phyloP scores from a whole-genome alignment of 768 basidiomycete species.

The Rhizopogon vulgaris region DNA sequence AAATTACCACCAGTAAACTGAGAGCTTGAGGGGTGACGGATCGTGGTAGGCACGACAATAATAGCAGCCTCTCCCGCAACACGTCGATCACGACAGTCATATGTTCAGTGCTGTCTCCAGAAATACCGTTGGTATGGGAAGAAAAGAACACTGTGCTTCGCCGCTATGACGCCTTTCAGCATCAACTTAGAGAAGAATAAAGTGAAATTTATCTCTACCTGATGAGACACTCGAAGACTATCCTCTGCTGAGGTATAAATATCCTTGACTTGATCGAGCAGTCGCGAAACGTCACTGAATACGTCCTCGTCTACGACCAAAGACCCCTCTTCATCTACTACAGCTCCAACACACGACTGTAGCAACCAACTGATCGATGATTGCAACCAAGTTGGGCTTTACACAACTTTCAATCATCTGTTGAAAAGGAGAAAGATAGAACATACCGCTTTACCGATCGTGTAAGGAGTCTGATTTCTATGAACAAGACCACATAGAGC shows the following conservation, averaged over 20 bases:
- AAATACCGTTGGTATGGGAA: slow-evolving; percentile 14
- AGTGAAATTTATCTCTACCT: slow-evolving; percentile 29
- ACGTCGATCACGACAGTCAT: slow-evolving; percentile 28
- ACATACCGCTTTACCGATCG: slow-evolving; percentile 59
- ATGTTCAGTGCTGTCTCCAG: slow-evolving; percentile 2
- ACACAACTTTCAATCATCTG: slow-evolving; percentile 21
- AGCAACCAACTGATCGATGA: slow-evolving; percentile 25
- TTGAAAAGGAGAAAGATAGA: not conserved
- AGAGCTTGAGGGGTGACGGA: slow-evolving; percentile 43
- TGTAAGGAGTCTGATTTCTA: slow-evolving; percentile 57
- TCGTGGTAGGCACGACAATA: slow-evolving; percentile 39
- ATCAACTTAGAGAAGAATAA: not conserved
- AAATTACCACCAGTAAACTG: slow-evolving; percentile 60
- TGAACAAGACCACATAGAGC: slow-evolving; percentile 54
- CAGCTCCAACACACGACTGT: slow-evolving; percentile 14
- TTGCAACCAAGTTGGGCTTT: slow-evolving; percentile 21
- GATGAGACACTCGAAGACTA: slow-evolving; percentile 35
- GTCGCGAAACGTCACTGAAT: slow-evolving; percentile 36
- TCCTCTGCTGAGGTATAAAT: slow-evolving; percentile 49
- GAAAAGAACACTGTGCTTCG: slow-evolving; percentile 37
- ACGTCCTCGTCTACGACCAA: slow-evolving; percentile 32
- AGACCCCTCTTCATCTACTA: slow-evolving; percentile 17
- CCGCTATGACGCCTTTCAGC: slow-evolving; percentile 23
- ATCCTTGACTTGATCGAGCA: slow-evolving; percentile 38
- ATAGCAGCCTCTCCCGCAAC: slow-evolving; percentile 30